Evolutionary conservation across 441 rosid genomes (phyloP).

Genomic region (Eutrema salsugineum): DNA sequence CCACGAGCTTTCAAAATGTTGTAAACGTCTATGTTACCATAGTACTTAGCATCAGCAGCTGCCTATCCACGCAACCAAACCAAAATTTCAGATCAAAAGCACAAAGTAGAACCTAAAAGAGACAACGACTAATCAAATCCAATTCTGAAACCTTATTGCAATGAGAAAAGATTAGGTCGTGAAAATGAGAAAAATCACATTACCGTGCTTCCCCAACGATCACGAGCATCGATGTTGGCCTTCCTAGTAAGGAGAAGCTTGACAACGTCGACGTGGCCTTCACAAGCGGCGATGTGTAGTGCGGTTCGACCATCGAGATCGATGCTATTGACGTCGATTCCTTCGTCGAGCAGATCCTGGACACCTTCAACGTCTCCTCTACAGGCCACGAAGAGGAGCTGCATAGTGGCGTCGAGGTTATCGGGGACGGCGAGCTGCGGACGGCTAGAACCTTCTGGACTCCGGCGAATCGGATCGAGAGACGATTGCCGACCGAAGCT

Average conservation of each 20-base stretch:
- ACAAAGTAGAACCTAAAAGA: neutral
- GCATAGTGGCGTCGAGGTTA: slow-evolving; percentile 90
- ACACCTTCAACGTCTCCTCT: slow-evolving; percentile 74
- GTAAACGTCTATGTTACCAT: slow-evolving; percentile 79
- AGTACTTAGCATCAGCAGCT: slow-evolving; percentile 90
- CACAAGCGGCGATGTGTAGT: slow-evolving; percentile 91
- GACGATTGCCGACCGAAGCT: slow-evolving; percentile 90
- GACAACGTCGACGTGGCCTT: slow-evolving; percentile 88
- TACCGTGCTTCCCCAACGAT: slow-evolving; percentile 99
- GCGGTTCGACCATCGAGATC: slow-evolving; percentile 96
- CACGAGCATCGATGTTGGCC: slow-evolving; percentile 92
- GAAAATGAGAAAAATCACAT: neutral
- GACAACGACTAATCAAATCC: neutral
- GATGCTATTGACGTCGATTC: slow-evolving; percentile 80
- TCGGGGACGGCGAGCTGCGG: slow-evolving; percentile 71
- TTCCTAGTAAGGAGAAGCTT: slow-evolving; percentile 55
- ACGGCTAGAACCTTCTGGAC: slow-evolving; percentile 37
- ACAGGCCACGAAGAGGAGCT: slow-evolving; percentile 79
- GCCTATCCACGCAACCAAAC: slow-evolving; percentile 53
- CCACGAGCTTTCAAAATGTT: slow-evolving; percentile 86
- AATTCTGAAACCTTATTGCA: neutral
- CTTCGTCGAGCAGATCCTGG: slow-evolving; percentile 74
- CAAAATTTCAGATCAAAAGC: slow-evolving; percentile 2
- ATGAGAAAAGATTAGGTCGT: neutral
- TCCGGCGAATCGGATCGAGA: slow-evolving; percentile 69